Conservation (phyloP, 208 protist genomes). For the Zelonia costaricensis region DNA sequence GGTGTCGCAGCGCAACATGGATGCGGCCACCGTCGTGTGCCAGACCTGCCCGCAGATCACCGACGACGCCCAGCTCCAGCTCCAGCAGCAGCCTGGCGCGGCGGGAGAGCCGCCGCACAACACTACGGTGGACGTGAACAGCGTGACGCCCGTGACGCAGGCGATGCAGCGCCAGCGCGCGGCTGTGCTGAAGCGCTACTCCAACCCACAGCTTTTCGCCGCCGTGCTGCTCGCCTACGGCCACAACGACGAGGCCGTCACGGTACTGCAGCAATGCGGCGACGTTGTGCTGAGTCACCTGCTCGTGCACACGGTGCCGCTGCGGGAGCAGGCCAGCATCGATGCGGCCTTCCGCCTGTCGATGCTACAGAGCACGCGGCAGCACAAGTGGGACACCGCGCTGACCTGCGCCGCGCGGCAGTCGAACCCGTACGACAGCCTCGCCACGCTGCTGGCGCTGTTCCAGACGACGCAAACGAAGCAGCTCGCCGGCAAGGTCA, state of each 20-base stretch:
- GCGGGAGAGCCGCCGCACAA: slow-evolving; percentile 51
- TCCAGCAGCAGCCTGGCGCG: slow-evolving; percentile 14
- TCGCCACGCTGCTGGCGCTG: slow-evolving; percentile 67
- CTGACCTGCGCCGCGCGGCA: slow-evolving; percentile 66
- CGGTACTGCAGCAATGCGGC: slow-evolving; percentile 49
- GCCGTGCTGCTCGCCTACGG: slow-evolving; percentile 64
- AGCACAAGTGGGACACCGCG: slow-evolving; percentile 77
- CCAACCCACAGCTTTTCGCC: slow-evolving; percentile 67
- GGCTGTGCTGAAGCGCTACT: slow-evolving; percentile 33
- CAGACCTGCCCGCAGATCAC: slow-evolving; percentile 67
- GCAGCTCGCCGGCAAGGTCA: slow-evolving; percentile 27
- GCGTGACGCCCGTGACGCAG: slow-evolving; percentile 33
- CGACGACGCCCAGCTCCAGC: slow-evolving; percentile 18
- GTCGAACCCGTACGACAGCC: slow-evolving; percentile 77
- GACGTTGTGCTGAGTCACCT: slow-evolving; percentile 73
- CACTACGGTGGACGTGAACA: slow-evolving; percentile 62
- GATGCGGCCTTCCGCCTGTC: slow-evolving; percentile 76
- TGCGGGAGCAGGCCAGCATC: slow-evolving; percentile 80
- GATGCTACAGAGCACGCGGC: slow-evolving; percentile 67
- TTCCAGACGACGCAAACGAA: slow-evolving; percentile 72
- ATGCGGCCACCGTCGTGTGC: slow-evolving; percentile 58
- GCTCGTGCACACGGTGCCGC: slow-evolving; percentile 78
- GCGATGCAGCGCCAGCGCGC: slow-evolving; percentile 46
- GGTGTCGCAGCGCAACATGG: slow-evolving; percentile 41
- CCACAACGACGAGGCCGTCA: slow-evolving; percentile 71